These are phyloP conservation scores for Capronia americana DNA, from an alignment of 2,329 filamentous ascomycete species.

Conservation along the genomic window DNA sequence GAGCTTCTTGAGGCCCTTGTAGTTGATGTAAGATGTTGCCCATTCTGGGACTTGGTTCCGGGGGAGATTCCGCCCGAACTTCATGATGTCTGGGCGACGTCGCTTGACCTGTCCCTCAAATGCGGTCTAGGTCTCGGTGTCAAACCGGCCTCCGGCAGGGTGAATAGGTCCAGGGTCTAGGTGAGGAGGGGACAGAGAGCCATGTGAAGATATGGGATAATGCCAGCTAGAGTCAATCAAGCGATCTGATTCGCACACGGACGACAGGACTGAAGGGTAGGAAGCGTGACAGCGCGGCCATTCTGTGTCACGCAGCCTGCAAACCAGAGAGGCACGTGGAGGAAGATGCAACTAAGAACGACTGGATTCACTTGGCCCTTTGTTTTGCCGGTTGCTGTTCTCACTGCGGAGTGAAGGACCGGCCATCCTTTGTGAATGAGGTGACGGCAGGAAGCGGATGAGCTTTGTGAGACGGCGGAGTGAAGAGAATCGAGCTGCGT, in stretches of 20 bases:
- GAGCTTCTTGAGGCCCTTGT: constrained; percentile 79
- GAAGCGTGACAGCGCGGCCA: constrained; percentile 31
- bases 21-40: constrained; percentile 58
- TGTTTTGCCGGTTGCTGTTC: constrained; percentile 14
- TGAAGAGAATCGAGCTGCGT: constrained; percentile 18
- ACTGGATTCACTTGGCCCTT: neutral
- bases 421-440: constrained; percentile 9
- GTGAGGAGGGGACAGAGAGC: constrained; percentile 2
- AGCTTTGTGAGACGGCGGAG: constrained; percentile 9
- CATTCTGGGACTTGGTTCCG: constrained; percentile 60
- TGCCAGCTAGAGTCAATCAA: constrained; percentile 25
- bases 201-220: constrained; percentile 7
- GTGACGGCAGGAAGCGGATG: constrained; percentile 2
- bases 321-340: constrained; percentile 15
- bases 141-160: constrained; percentile 4
- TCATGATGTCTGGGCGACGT: constrained; percentile 48
- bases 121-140: neutral
- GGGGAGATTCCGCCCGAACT: constrained; percentile 57
- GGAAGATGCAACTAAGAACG: neutral
- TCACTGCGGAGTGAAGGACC: constrained; percentile 16
- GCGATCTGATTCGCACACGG: constrained; percentile 37
- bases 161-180: constrained; percentile 9
- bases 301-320: constrained; percentile 19
- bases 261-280: constrained; percentile 34
- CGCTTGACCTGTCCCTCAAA: neutral